These are phyloP conservation scores for Jatropha podagrica DNA, from an alignment of 441 rosid species.

Conservation along the genomic window DNA sequence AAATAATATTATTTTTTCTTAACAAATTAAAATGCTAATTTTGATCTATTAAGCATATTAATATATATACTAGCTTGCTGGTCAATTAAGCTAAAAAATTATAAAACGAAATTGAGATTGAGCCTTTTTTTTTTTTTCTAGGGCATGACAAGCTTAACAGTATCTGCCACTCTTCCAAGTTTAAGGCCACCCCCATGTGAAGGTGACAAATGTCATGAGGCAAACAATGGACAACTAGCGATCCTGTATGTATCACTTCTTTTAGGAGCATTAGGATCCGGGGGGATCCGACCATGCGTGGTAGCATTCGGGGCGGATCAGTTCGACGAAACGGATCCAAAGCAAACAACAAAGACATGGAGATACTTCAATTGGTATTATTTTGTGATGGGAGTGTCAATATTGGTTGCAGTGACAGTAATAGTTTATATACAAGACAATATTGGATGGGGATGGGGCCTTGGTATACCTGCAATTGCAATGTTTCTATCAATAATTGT, in stretches of 20 bases:
- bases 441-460: slow-evolving; percentile 90
- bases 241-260: slow-evolving; percentile 62
- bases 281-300: slow-evolving; percentile 96
- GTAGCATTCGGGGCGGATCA: slow-evolving; percentile 99
- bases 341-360: slow-evolving; percentile 73
- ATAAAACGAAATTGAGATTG: too few species aligned
- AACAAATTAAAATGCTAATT: too few species aligned
- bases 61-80: too few species aligned
- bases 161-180: slow-evolving; percentile 62
- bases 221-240: slow-evolving; percentile 59
- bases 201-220: slow-evolving; percentile 58
- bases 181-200: slow-evolving; percentile 75
- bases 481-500: slow-evolving; percentile 73
- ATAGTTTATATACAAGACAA: slow-evolving; percentile 85
- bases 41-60: too few species aligned
- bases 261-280: slow-evolving; percentile 81
- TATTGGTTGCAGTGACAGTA: slow-evolving; percentile 72
- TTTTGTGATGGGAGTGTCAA: slow-evolving; percentile 81
- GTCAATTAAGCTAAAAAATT: too few species aligned
- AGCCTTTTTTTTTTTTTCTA: slow-evolving; percentile 9
- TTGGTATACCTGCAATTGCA: slow-evolving; percentile 76
- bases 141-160: slow-evolving; percentile 74
- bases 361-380: slow-evolving; percentile 93
- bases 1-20: too few species aligned
- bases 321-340: slow-evolving; percentile 78